phyloP scores from a whole-genome alignment of 805 yeast species.

The Metschnikowia amazonensis region DNA sequence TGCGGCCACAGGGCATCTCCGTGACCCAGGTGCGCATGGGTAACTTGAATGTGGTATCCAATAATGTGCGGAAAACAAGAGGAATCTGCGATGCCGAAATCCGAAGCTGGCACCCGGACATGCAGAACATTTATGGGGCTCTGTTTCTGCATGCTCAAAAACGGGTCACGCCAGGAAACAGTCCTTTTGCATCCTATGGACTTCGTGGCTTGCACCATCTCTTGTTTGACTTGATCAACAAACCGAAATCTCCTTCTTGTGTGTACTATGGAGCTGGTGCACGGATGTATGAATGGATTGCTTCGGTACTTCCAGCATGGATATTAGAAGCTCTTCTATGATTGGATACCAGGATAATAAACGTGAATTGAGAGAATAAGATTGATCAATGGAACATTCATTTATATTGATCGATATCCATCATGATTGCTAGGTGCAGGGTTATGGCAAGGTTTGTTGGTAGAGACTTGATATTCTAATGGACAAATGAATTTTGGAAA shows the following conservation, averaged over 20 bases:
- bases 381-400: too few relatives aligned
- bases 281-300: constrained; percentile 32
- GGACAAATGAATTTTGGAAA: too few relatives aligned
- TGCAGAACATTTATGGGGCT: constrained; percentile 30
- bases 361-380: too few relatives aligned
- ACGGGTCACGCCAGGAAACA: constrained; percentile 30
- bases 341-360: too few relatives aligned
- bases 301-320: constrained; percentile 31
- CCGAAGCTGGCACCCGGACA: constrained; percentile 36
- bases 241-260: constrained; percentile 23
- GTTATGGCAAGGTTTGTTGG: too few relatives aligned
- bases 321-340: constrained; percentile 19
- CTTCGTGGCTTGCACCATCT: constrained; percentile 38
- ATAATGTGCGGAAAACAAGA: constrained; percentile 21
- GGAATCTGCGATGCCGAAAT: constrained; percentile 35
- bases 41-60: constrained; percentile 30
- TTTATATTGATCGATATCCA: too few relatives aligned
- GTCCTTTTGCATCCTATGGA: constrained; percentile 18
- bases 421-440: too few relatives aligned
- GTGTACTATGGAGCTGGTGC: constrained; percentile 45
- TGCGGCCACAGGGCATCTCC: constrained; percentile 30
- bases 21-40: constrained; percentile 42
- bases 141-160: constrained; percentile 31
- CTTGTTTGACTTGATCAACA: constrained; percentile 37
- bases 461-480: too few relatives aligned